phyloP scores from a whole-genome alignment of 768 basidiomycete species.

The Cyclocybe cylindracea region DNA sequence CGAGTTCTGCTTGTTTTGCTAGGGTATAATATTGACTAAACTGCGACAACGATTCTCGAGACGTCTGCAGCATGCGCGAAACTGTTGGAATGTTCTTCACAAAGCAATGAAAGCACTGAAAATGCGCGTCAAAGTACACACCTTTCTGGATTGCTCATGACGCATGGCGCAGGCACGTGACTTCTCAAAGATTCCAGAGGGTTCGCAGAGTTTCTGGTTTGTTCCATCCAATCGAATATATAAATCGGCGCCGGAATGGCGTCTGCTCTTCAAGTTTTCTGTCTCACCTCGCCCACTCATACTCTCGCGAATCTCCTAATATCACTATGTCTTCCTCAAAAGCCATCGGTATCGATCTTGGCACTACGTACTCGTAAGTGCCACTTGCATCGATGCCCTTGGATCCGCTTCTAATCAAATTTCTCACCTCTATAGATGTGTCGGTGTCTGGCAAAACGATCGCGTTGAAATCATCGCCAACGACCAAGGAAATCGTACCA shows the following conservation, averaged over 20 bases:
- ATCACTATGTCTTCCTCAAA: constrained; percentile 61
- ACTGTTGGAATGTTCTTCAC: background rate
- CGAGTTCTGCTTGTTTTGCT: no score
- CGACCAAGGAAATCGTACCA: constrained; percentile 93
- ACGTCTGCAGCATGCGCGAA: no score
- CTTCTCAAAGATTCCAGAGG: constrained; percentile 43
- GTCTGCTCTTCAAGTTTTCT: constrained; percentile 17
- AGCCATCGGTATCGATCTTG: constrained; percentile 89
- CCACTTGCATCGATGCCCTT: background rate
- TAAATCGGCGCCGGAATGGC: constrained; percentile 26
- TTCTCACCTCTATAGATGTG: constrained; percentile 62
- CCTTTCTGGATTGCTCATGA: constrained; percentile 15
- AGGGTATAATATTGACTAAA: no score
- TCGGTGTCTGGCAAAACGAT: constrained; percentile 99
- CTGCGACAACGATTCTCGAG: no score
- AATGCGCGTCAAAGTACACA: background rate
- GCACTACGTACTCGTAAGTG: constrained; percentile 90
- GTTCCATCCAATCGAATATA: constrained; percentile 38
- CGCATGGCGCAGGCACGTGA: constrained; percentile 34
- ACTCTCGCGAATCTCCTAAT: constrained; percentile 11
- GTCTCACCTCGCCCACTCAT: constrained; percentile 14
- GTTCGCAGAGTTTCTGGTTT: constrained; percentile 43
- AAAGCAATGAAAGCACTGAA: constrained; percentile 11
- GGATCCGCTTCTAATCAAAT: constrained; percentile 8
- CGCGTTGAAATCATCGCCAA: constrained; percentile 98